Base-by-base conservation (phyloP, 805 yeast genomes). In the Phaffomyces thermotolerans region DNA sequence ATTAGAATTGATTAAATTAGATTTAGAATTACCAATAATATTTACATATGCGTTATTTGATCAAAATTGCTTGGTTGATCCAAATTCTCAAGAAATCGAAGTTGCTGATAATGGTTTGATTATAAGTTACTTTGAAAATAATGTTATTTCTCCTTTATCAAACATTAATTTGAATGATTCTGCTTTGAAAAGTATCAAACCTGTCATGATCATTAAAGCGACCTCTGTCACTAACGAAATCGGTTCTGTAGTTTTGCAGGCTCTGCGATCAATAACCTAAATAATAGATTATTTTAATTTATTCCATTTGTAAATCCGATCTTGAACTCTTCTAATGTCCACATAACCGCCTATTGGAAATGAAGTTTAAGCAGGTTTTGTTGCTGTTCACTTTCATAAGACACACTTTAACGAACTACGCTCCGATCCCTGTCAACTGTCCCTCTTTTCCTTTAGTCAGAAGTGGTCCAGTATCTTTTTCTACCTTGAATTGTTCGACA, bases 41-140 rank as follows among this genome's bases (percentile, higher is more conserved):
- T 78, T 93, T 52, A 77, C 91, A 0, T 64, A 84, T 24, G 95
- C 95, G 0, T 68, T 84, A 6, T 76, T 87, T 1, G 95, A 91
- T 2, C 57, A 68, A 13, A 67, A 73, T 41, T 73, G 81, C 9
- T 63, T 88, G 22, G 68, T 90, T 23, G 99, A 91, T 58, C 98
- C 99, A 0, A 81, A 95, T 1, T 67, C 76, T n/a, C 85, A 82
- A 46, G 99, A 91, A 62, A 90, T 86, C 59, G 85, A 80, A 48
- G 95, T 90, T 3, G 72, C 89, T 46, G 96, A 91, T 51, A 82
- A 85, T 46, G 96, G 96, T 1, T 50, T 91, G 18, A 67, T 89
- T 38, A 59, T 86, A 4, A 81, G 90, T 30, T 91, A 83, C 78
- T 75, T 76, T 44, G 66, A 79, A 45, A 79, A 79, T n/a, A 68